Percentiles rank a stretch among this genome's conserved stretches.
phyloP scores from a whole-genome alignment of 768 basidiomycete species.

The Cantharellus anzutake region DNA sequence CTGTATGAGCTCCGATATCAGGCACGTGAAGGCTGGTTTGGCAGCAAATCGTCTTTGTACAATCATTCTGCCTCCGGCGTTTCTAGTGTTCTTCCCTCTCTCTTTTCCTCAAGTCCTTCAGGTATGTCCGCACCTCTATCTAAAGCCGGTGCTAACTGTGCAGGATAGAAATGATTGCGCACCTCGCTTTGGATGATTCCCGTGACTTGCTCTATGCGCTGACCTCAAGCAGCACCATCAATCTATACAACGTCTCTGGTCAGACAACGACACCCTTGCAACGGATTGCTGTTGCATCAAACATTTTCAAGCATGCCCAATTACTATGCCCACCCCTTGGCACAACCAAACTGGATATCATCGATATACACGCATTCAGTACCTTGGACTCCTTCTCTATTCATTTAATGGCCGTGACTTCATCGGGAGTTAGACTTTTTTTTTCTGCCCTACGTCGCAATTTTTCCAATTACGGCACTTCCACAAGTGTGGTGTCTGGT shows the following conservation, averaged over 20 bases:
- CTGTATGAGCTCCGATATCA: conserved; percentile 89
- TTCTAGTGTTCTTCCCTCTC: conserved; percentile 60
- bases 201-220: conserved; percentile 67
- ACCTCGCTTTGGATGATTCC: conserved; percentile 42
- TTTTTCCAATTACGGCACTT: conserved; percentile 2
- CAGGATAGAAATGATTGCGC: conserved; percentile 47
- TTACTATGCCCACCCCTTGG: conserved; percentile 51
- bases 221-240: conserved; percentile 43
- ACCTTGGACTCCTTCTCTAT: conserved; percentile 46
- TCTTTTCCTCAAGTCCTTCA: conserved; percentile 40
- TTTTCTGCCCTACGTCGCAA: conserved; percentile 26
- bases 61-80: conserved; percentile 73
- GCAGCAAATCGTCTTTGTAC: conserved; percentile 62
- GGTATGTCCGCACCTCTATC: conserved; percentile 24
- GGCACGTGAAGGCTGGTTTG: conserved; percentile 82
- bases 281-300: conserved; percentile 17
- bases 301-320: conserved; percentile 53
- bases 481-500: conserved; percentile 9
- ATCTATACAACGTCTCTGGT: conserved; percentile 32
- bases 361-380: conserved; percentile 49
- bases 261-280: neutral
- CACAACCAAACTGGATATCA: conserved; percentile 49
- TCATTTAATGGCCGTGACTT: conserved; percentile 65
- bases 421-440: conserved; percentile 70
- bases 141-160: neutral